Conservation (phyloP, 2,329 filamentous ascomycete species). For the Atkinsonella hypoxylon region DNA sequence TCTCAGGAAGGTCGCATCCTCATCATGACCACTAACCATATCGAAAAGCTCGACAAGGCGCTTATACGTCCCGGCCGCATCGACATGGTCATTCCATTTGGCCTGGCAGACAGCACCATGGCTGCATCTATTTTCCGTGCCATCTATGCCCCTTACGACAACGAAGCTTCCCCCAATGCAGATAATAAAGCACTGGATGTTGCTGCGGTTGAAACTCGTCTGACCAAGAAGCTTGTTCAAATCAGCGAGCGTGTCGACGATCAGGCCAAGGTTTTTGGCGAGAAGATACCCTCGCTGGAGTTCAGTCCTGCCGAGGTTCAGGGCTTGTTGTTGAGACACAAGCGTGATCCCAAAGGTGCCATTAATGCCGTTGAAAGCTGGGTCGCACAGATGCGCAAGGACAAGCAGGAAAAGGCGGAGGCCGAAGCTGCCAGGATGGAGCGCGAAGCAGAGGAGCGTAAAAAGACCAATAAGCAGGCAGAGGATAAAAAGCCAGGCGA, state of each 20-base stretch:
- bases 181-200: conserved; percentile 15
- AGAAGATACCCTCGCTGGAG: conserved; percentile 38
- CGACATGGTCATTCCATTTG: conserved; percentile 47
- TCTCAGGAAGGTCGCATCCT: conserved; percentile 51
- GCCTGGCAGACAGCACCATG: conserved; percentile 40
- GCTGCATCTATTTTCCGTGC: conserved; percentile 42
- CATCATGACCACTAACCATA: conserved; percentile 54
- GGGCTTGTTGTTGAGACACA: conserved; percentile 44
- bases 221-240: conserved; percentile 19
- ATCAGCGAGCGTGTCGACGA: conserved; percentile 28
- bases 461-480: conserved; percentile 6
- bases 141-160: conserved; percentile 42
- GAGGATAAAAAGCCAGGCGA: not conserved
- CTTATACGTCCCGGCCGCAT: conserved; percentile 51
- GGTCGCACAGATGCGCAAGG: conserved; percentile 35
- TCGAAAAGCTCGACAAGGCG: conserved; percentile 49
- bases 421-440: conserved; percentile 14
- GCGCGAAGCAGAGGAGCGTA: conserved; percentile 12
- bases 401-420: conserved; percentile 31
- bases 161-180: conserved; percentile 11
- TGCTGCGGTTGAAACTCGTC: conserved; percentile 17
- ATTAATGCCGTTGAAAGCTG: conserved; percentile 35
- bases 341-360: conserved; percentile 37
- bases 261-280: conserved; percentile 37
- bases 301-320: conserved; percentile 52